Base-by-base conservation (phyloP, 768 basidiomycete genomes). In the Mycena floridula region DNA sequence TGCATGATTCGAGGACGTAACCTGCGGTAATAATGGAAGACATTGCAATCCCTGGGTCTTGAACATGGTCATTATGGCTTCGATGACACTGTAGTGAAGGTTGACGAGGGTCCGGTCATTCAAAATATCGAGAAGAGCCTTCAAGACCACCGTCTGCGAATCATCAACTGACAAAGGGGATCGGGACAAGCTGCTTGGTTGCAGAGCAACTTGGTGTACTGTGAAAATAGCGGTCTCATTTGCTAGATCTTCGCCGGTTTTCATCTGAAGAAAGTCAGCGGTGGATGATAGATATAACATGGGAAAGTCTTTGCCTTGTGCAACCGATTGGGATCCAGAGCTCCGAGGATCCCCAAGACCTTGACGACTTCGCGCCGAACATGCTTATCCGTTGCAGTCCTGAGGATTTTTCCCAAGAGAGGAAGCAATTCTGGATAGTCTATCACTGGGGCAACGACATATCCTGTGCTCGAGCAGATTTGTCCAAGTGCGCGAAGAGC, bases 41-140 rank as follows among this genome's bases (percentile, higher is more conserved):
- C 92, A 96, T 72, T 94, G 92, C 58, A 98, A 67, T 12, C 95
- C 93, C 58, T 98, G 94, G 0, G 93, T 96, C 64, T 94, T 93
- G 76, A 98, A 99, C 49, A 99, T 98, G 38, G 91, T 86, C 91
- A 98, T 97, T 54, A 99, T 87, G 2, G 93, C 93, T 60, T 98
- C 93, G 46, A 98, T 93, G 38, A 94, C 95, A 21, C 83, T 87
- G 56, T 96, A 87, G 55, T 97, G 93, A 54, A 90, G 85, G 45
- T 72, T 82, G 55, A 77, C 86, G 48, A 96, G 73, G 1, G 92
- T 82, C 43, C 89, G 83, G 59, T 99, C 96, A 57, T 84, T 89
- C 49, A 99, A 62, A 47, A 99, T 87, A 35, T 80, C 76, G 25
- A 98, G 74, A 8, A 99, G 74, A 0, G 92, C 78, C 22, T 80